Evolutionary conservation across 177 flowering plant species (phyloP).

Genomic region (Telopea speciosissima): DNA sequence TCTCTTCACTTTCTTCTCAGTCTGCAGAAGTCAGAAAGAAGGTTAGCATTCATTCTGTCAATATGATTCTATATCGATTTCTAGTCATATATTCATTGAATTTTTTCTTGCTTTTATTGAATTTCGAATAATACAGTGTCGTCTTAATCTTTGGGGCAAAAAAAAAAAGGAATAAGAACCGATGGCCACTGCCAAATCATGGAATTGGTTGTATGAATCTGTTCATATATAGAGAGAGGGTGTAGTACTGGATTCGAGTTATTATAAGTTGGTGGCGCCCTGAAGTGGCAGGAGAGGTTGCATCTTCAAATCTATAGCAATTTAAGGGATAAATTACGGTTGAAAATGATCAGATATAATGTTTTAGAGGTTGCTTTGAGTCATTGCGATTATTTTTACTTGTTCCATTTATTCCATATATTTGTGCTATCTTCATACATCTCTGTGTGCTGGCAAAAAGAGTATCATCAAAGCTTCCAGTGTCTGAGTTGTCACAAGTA

Average conservation of each 20-base stretch:
- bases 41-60: constrained; percentile 25
- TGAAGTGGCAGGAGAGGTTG: no score
- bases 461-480: no score
- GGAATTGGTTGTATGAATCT: neutral
- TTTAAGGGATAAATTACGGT: no score
- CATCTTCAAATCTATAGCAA: no score
- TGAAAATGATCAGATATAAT: no score
- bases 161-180: neutral
- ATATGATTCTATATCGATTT: neutral
- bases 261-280: no score
- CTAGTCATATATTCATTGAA: neutral
- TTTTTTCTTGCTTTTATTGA: neutral
- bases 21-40: constrained; percentile 50
- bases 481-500: no score
- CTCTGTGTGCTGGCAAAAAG: no score
- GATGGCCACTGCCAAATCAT: neutral
- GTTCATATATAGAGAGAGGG: neutral
- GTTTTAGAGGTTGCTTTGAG: no score
- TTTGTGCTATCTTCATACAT: neutral
- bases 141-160: neutral
- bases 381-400: neutral
- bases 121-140: neutral
- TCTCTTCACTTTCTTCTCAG: constrained; percentile 54
- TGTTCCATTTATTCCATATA: neutral
- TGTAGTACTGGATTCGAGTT: no score